Evolutionary conservation across 495 filamentous ascomycete species (phyloP).

Genomic region (Podospora comata): DNA sequence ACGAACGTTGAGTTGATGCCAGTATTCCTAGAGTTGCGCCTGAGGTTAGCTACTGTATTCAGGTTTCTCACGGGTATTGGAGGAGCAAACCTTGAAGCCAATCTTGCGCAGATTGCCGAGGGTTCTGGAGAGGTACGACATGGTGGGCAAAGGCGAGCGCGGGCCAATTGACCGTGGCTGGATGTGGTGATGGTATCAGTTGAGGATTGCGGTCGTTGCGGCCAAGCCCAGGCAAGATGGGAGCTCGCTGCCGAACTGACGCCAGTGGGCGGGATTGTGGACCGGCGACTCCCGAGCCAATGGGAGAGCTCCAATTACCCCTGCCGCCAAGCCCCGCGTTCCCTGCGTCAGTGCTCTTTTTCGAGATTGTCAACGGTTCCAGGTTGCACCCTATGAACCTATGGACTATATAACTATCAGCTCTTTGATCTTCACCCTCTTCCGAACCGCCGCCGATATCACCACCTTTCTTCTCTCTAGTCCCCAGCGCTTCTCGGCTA

Average conservation of each 20-base stretch:
- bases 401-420: background rate
- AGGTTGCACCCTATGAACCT: background rate
- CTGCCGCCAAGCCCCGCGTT: slow-evolving; percentile 12
- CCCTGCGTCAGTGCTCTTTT: slow-evolving; percentile 7
- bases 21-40: slow-evolving; percentile 63
- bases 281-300: slow-evolving; percentile 23
- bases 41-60: slow-evolving; percentile 21
- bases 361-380: background rate
- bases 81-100: slow-evolving; percentile 67
- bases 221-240: background rate
- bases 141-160: slow-evolving; percentile 48
- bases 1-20: slow-evolving; percentile 88
- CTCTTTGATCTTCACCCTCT: background rate
- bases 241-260: slow-evolving; percentile 18
- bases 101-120: slow-evolving; percentile 81
- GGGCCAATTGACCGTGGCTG: slow-evolving; percentile 30
- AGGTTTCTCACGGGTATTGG: background rate
- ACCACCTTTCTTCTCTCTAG: slow-evolving; percentile 10
- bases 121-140: slow-evolving; percentile 90
- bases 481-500: slow-evolving; percentile 21
- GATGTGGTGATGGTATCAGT: slow-evolving; percentile 18
- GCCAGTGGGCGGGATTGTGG: slow-evolving; percentile 19
- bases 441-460: slow-evolving; percentile 16
- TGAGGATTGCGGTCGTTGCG: slow-evolving; percentile 17
- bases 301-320: slow-evolving; percentile 11